Percentiles rank a stretch among this genome's conserved stretches.
Evolutionary conservation across 768 basidiomycete genomes (phyloP).

Genomic region (Panaeolus cyanescens): DNA sequence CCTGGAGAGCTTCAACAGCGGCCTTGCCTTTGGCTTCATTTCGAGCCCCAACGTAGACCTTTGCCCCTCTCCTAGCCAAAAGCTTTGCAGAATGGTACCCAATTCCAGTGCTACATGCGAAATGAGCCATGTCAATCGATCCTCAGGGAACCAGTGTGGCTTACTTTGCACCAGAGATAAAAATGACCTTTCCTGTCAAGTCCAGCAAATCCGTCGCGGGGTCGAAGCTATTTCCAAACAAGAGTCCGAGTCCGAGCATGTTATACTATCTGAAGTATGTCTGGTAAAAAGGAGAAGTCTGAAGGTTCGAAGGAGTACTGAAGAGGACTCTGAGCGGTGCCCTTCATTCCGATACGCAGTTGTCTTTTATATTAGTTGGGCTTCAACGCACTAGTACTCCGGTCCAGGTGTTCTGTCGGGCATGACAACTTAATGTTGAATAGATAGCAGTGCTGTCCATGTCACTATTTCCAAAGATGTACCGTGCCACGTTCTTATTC

Average conservation of each 20-base stretch:
- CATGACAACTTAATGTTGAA: too few relatives aligned
- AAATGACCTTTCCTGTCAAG: slow-evolving; percentile 45
- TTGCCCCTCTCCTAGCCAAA: slow-evolving; percentile 53
- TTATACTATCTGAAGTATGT: too few relatives aligned
- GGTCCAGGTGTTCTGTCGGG: too few relatives aligned
- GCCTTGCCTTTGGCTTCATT: slow-evolving; percentile 40
- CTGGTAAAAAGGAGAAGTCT: too few relatives aligned
- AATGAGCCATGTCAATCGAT: neutral
- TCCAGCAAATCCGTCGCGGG: slow-evolving; percentile 36
- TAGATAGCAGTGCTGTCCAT: too few relatives aligned
- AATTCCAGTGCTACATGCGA: slow-evolving; percentile 20
- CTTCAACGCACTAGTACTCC: too few relatives aligned
- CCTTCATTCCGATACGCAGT: too few relatives aligned
- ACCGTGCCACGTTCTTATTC: too few relatives aligned
- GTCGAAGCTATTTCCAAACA: slow-evolving; percentile 21
- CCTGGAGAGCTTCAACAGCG: slow-evolving; percentile 43
- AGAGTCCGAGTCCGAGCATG: neutral
- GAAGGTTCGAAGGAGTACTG: too few relatives aligned
- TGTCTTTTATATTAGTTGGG: too few relatives aligned
- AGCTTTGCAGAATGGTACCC: slow-evolving; percentile 50
- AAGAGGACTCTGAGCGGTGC: too few relatives aligned
- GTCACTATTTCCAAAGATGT: too few relatives aligned
- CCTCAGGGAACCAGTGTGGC: slow-evolving; percentile 5
- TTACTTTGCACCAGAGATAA: slow-evolving; percentile 58
- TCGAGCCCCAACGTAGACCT: slow-evolving; percentile 54